Evolutionary conservation across 2,329 filamentous ascomycete genomes (phyloP).

Genomic region (Exutisphaerella laricina): DNA sequence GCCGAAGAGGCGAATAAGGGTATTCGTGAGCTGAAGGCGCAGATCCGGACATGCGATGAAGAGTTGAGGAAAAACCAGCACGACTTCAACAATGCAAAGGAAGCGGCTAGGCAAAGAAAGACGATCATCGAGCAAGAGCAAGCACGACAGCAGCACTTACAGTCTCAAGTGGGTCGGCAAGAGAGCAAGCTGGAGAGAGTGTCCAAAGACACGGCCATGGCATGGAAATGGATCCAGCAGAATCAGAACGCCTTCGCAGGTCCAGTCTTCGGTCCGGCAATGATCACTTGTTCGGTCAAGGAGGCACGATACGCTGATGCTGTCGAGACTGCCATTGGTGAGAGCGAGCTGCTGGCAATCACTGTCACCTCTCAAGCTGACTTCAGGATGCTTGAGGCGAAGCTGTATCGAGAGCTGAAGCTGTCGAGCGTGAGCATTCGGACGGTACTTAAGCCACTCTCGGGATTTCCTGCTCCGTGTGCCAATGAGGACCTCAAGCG

Average conservation of each 20-base stretch:
- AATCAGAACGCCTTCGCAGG: slow-evolving; percentile 66
- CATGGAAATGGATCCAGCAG: slow-evolving; percentile 76
- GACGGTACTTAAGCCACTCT: slow-evolving; percentile 52
- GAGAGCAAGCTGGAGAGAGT: slow-evolving; percentile 57
- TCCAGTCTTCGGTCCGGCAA: slow-evolving; percentile 72
- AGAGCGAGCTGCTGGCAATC: slow-evolving; percentile 55
- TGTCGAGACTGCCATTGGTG: slow-evolving; percentile 54
- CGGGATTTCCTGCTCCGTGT: slow-evolving; percentile 52
- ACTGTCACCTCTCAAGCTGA: slow-evolving; percentile 72
- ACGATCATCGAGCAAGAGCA: slow-evolving; percentile 40
- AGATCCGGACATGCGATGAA: slow-evolving; percentile 42
- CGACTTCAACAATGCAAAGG: slow-evolving; percentile 28
- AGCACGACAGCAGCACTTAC: slow-evolving; percentile 53
- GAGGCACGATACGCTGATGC: slow-evolving; percentile 60
- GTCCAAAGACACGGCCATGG: slow-evolving; percentile 60
- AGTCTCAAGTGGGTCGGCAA: slow-evolving; percentile 71
- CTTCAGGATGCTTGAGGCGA: slow-evolving; percentile 63
- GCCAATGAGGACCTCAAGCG: slow-evolving; percentile 49
- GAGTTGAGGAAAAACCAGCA: slow-evolving; percentile 41
- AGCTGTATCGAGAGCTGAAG: slow-evolving; percentile 58
- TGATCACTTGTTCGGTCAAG: slow-evolving; percentile 73
- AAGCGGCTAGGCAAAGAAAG: slow-evolving; percentile 35
- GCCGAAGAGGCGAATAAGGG: slow-evolving; percentile 63
- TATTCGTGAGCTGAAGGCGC: slow-evolving; percentile 55
- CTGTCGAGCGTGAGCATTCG: slow-evolving; percentile 68